A percentile compares a stretch with the other conserved stretches of the same genome.
These are phyloP conservation scores for Spatholobus suberectus DNA, from an alignment of 306 rosid genomes.

Conservation along the genomic window DNA sequence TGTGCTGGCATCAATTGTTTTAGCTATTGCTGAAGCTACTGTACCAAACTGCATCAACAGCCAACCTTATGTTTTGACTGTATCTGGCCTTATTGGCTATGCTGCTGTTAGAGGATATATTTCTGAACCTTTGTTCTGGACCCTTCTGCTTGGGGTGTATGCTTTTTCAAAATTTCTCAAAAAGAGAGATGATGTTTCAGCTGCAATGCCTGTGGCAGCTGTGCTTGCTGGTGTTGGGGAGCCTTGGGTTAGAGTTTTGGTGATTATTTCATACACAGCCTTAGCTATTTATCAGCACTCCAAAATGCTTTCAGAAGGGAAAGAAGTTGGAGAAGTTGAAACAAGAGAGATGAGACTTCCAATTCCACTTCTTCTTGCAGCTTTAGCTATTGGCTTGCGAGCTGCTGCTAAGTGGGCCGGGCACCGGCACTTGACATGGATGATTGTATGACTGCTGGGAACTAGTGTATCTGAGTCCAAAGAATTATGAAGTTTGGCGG, in stretches of 20 bases:
- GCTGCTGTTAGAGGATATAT: slow-evolving; percentile 77
- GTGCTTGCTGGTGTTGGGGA: slow-evolving; percentile 90
- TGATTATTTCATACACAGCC: slow-evolving; percentile 60
- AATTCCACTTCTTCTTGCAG: slow-evolving; percentile 71
- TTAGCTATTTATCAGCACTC: slow-evolving; percentile 70
- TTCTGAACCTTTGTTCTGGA: slow-evolving; percentile 94
- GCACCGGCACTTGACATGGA: slow-evolving; percentile 92
- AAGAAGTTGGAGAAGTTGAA: slow-evolving; percentile 52
- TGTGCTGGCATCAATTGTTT: slow-evolving; percentile 68
- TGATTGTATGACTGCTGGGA: slow-evolving; percentile 56
- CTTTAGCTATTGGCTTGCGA: slow-evolving; percentile 81
- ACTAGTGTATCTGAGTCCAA: neutral
- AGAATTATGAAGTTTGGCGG: slow-evolving; percentile 16
- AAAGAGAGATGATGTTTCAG: slow-evolving; percentile 74
- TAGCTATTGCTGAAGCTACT: slow-evolving; percentile 81
- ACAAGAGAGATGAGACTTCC: slow-evolving; percentile 57
- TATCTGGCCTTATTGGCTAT: slow-evolving; percentile 76
- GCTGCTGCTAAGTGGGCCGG: slow-evolving; percentile 94
- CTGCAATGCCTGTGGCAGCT: slow-evolving; percentile 81
- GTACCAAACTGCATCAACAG: slow-evolving; percentile 64
- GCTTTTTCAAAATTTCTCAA: slow-evolving; percentile 68
- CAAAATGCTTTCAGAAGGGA: slow-evolving; percentile 49
- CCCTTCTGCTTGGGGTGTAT: slow-evolving; percentile 67
- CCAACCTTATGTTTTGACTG: slow-evolving; percentile 78
- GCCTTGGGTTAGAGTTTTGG: slow-evolving; percentile 87